Evolutionary conservation across 2,329 filamentous ascomycete genomes (phyloP).

Genomic region (Clarireedia paspali): DNA sequence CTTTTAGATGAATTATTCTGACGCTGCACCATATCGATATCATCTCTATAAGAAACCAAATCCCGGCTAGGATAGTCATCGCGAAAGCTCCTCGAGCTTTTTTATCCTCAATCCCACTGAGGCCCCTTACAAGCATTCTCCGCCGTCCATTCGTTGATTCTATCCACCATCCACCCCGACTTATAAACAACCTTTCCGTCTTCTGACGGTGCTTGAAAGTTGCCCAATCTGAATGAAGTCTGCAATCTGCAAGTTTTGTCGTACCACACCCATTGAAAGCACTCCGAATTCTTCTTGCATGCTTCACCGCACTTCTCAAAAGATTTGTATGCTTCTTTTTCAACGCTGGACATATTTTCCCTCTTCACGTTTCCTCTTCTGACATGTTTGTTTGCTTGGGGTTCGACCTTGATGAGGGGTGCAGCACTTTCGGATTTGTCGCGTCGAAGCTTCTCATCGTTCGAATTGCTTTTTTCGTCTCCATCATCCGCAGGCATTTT

Average conservation of each 20-base stretch:
- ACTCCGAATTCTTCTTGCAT: conserved; percentile 33
- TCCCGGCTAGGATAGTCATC: too few species aligned
- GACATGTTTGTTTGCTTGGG: conserved; percentile 22
- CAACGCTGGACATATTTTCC: background rate
- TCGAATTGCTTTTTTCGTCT: background rate
- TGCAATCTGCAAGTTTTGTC: conserved; percentile 15
- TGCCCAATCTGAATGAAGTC: conserved; percentile 10
- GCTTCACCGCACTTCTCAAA: conserved; percentile 41
- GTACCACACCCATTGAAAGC: conserved; percentile 32
- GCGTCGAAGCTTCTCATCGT: too few species aligned
- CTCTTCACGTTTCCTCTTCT: background rate
- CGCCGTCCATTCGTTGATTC: conserved; percentile 13
- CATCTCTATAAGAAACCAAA: background rate
- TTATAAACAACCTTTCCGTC: conserved; percentile 7
- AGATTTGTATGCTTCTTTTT: conserved; percentile 33
- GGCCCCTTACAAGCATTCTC: conserved; percentile 11
- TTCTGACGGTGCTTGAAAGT: conserved; percentile 3
- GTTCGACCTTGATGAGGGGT: too few species aligned
- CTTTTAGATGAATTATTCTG: too few species aligned
- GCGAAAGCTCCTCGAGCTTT: background rate
- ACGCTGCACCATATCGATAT: background rate
- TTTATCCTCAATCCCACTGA: background rate
- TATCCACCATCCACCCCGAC: conserved; percentile 15
- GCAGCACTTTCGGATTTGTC: too few species aligned
- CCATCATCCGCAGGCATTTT: background rate